Evolutionary conservation across 2,329 filamentous ascomycete genomes (phyloP), one percentile per base, ranked within the genome.

Genomic region (Cercospora sesami): DNA sequence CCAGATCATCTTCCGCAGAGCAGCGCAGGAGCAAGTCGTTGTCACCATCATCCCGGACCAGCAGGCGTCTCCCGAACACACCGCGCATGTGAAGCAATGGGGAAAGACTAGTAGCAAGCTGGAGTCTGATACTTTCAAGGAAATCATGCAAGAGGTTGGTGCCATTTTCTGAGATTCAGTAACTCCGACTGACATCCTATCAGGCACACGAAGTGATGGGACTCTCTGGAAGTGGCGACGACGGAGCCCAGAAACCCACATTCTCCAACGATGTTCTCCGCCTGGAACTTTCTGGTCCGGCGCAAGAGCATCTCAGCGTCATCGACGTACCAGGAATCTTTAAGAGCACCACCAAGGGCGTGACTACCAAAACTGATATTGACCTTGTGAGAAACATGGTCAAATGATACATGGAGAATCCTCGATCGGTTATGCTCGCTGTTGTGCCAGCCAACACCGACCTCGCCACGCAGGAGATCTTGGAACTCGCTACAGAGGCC

Each of bases 361-460:
- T 76, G 0, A 81, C 79, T 0, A 80, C 77, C 3, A 79, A 80
- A 36, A 63, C 66, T 0, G 81, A 83, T 62, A 80, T 80, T 10
- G 23, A 65, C 0, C 68, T 82, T 4, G 81, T 84, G 2, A 69
- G 74, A 31, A 74, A 76, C 1, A 80, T 83, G 75, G 81, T 83
- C 0, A 59, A 74, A 7, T 58, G 60, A 0, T 82, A 83, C 66
- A 81, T 83, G 76, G 45, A 75, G n/a, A 80, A 81, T 60, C 71
- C 75, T 0, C 75, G 80, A 4, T 79, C 79, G 0, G 76, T 82
- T 39, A 82, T 83, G 48, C 75, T 84, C 1, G 76, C 80, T 0
- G 82, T 84, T 0, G 72, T 84, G 1, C 79, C 80, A 0, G 79
- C 81, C 12, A 81, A 80, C 26, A 78, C 80, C 5, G 83, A 86